Evolutionary conservation across 1,139 yeast species (phyloP).

Genomic region (Pichia sp.): DNA sequence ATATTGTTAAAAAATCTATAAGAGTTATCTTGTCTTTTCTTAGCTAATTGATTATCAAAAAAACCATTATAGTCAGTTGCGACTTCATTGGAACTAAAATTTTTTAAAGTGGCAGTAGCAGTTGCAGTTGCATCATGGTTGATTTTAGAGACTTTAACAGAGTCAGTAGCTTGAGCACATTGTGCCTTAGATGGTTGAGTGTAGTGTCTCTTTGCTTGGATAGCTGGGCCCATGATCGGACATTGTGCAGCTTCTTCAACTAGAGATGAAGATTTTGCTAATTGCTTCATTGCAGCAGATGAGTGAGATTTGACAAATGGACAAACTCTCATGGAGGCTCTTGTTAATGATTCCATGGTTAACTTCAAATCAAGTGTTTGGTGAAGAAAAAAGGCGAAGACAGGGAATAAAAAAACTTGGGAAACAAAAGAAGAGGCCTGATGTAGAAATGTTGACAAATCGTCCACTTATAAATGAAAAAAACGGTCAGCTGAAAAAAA

Average conservation of each 20-base stretch:
- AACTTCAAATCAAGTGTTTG: background rate
- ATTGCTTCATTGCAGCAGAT: constrained; percentile 50
- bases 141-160: constrained; percentile 23
- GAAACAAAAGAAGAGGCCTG: background rate
- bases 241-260: constrained; percentile 64
- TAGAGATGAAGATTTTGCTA: constrained; percentile 43
- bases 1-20: constrained; percentile 95
- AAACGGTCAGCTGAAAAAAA: background rate
- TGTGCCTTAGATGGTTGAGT: constrained; percentile 52
- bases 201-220: constrained; percentile 42
- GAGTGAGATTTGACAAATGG: constrained; percentile 77
- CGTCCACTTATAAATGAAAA: background rate
- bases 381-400: background rate
- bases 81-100: constrained; percentile 21
- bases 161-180: constrained; percentile 43
- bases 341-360: constrained; percentile 71
- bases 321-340: constrained; percentile 73
- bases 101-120: constrained; percentile 17
- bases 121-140: constrained; percentile 30
- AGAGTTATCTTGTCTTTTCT: constrained; percentile 81
- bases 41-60: constrained; percentile 36
- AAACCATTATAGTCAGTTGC: constrained; percentile 27
- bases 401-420: background rate
- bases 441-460: background rate
- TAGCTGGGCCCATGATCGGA: constrained; percentile 84